A percentile compares a stretch with the other conserved stretches of the same genome.
phyloP scores from a whole-genome alignment of 257 asterid species.

The Jaltomata sinuosa region DNA sequence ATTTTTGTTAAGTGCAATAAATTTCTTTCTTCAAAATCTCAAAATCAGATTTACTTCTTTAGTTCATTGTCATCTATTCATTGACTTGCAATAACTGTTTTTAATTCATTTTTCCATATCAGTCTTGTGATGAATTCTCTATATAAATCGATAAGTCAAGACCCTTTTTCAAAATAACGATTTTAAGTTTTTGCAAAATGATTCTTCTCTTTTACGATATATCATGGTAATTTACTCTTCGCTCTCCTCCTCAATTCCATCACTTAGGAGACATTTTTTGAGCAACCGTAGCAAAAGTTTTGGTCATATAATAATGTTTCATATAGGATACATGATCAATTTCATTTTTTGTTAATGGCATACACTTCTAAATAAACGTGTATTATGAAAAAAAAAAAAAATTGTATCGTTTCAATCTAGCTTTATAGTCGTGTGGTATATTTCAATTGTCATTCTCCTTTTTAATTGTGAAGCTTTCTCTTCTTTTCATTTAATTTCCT shows the following conservation, averaged over 20 bases:
- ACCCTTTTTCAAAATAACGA: not conserved
- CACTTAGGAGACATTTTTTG: not conserved
- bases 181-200: not conserved
- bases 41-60: too few relatives aligned
- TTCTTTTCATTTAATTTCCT: not conserved
- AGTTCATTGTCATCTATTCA: too few relatives aligned
- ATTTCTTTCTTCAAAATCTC: too few relatives aligned
- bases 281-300: not conserved
- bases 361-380: not conserved
- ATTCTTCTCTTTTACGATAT: not conserved
- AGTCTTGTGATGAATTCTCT: not conserved
- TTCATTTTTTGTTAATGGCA: not conserved
- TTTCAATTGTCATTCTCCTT: not conserved
- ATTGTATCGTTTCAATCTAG: not conserved
- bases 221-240: not conserved
- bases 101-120: too few relatives aligned
- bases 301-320: not conserved
- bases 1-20: too few relatives aligned
- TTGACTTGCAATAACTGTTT: not conserved
- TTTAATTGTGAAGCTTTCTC: not conserved
- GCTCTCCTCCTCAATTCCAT: not conserved
- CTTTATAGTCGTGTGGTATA: not conserved
- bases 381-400: not conserved
- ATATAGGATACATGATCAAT: not conserved
- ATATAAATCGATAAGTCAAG: not conserved